phyloP scores from a whole-genome alignment of 2,329 filamentous ascomycete species.

The Cladophialophora carrionii region DNA sequence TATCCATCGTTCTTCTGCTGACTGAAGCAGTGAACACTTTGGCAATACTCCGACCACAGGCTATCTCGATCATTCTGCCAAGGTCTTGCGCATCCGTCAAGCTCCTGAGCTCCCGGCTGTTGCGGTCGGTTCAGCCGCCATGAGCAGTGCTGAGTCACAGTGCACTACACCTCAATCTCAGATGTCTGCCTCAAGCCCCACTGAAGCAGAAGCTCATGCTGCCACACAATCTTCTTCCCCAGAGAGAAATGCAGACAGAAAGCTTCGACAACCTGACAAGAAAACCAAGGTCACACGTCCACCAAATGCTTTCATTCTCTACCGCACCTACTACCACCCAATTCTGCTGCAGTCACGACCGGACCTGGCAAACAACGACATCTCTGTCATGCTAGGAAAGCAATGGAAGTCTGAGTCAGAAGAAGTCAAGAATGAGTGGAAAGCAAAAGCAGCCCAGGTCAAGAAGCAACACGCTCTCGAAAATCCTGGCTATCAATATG shows the following conservation, averaged over 20 bases:
- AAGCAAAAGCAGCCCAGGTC: conserved; percentile 45
- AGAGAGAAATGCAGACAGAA: conserved; percentile 23
- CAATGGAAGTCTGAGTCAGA: conserved; percentile 48
- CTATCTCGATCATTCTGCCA: conserved; percentile 40
- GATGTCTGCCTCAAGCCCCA: conserved; percentile 2
- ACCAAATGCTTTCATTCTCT: conserved; percentile 53
- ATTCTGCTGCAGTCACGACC: conserved; percentile 46
- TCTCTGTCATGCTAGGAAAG: conserved; percentile 50
- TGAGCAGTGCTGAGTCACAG: conserved; percentile 2
- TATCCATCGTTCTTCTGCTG: conserved; percentile 21
- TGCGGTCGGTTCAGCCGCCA: conserved; percentile 25
- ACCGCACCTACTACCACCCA: conserved; percentile 48
- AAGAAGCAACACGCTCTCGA: conserved; percentile 48
- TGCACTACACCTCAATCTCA: not conserved
- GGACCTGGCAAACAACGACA: conserved; percentile 51
- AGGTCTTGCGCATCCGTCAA: conserved; percentile 42
- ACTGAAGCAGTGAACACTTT: conserved; percentile 38
- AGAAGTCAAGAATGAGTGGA: conserved; percentile 46
- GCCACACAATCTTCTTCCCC: not conserved
- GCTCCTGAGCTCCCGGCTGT: conserved; percentile 29
- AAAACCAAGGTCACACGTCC: conserved; percentile 49
- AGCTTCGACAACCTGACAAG: conserved; percentile 37
- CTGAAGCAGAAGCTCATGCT: not conserved
- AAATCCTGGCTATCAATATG: conserved; percentile 52
- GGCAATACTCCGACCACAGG: conserved; percentile 38